phyloP scores from a whole-genome alignment of 805 yeast genomes.

The Wickerhamomyces chambardii region DNA sequence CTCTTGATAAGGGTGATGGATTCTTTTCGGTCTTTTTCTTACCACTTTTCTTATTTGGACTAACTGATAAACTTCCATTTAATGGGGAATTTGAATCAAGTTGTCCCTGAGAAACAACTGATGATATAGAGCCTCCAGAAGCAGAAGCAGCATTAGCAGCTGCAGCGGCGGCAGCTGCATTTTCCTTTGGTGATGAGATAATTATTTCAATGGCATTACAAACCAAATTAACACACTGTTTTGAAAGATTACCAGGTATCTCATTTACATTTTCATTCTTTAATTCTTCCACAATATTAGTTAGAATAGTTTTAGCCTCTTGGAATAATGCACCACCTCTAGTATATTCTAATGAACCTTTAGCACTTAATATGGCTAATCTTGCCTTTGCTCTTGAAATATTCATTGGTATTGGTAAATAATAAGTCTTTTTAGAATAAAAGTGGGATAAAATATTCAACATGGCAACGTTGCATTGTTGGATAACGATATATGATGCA shows the following conservation, averaged over 20 bases:
- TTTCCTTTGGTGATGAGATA: constrained; percentile 38
- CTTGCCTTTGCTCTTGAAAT: constrained; percentile 55
- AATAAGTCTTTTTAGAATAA: constrained; percentile 27
- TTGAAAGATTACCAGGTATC: constrained; percentile 53
- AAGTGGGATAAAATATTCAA: constrained; percentile 39
- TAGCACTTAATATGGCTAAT: constrained; percentile 55
- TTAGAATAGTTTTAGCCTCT: constrained; percentile 52
- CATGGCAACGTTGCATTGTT: constrained; percentile 58
- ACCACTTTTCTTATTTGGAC: not conserved
- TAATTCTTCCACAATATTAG: constrained; percentile 39
- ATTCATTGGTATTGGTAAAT: constrained; percentile 58
- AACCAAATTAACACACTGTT: constrained; percentile 42
- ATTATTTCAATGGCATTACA: constrained; percentile 55
- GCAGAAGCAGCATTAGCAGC: too few relatives aligned
- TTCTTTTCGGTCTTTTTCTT: not conserved
- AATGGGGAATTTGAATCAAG: too few relatives aligned
- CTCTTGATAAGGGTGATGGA: not conserved
- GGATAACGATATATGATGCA: constrained; percentile 56
- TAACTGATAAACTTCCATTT: too few relatives aligned
- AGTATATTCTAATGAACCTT: constrained; percentile 73
- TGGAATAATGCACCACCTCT: constrained; percentile 76
- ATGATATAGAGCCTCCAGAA: too few relatives aligned
- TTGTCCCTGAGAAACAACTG: too few relatives aligned
- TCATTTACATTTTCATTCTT: constrained; percentile 41
- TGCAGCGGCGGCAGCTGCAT: too few relatives aligned